Percentiles rank a stretch among this genome's conserved stretches.
Evolutionary conservation across 805 yeast genomes (phyloP).

Genomic region (Barnettozyma salicaria): DNA sequence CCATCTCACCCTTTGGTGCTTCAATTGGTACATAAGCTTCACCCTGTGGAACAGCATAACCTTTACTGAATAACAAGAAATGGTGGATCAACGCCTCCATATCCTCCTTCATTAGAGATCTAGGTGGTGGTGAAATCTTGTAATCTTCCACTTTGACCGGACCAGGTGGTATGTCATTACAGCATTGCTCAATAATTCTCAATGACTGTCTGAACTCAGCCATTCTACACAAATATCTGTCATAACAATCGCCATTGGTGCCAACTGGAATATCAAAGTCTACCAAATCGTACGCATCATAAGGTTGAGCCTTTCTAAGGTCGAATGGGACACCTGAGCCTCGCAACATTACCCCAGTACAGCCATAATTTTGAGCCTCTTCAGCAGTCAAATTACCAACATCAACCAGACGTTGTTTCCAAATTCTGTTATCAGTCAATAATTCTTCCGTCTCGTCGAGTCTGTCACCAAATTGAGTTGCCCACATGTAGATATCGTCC

Average conservation of each 20-base stretch:
- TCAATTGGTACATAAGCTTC: slow-evolving; percentile 89
- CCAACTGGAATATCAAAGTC: slow-evolving; percentile 89
- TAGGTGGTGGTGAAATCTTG: slow-evolving; percentile 79
- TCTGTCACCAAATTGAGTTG: slow-evolving; percentile 91
- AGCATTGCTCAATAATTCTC: slow-evolving; percentile 84
- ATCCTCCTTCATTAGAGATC: slow-evolving; percentile 79
- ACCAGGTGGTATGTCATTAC: slow-evolving; percentile 88
- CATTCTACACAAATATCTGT: slow-evolving; percentile 84
- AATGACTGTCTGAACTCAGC: slow-evolving; percentile 88
- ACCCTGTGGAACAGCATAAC: slow-evolving; percentile 83
- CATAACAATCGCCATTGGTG: slow-evolving; percentile 84
- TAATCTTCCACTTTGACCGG: slow-evolving; percentile 88
- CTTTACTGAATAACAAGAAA: slow-evolving; percentile 81
- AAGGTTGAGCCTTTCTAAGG: slow-evolving; percentile 79
- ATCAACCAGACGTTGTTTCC: slow-evolving; percentile 81
- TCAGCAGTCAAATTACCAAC: slow-evolving; percentile 81
- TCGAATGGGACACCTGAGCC: slow-evolving; percentile 89
- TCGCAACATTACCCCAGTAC: slow-evolving; percentile 85
- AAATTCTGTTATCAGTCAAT: slow-evolving; percentile 84
- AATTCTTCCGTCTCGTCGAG: slow-evolving; percentile 86
- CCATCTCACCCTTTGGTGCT: slow-evolving; percentile 96
- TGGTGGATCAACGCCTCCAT: slow-evolving; percentile 92
- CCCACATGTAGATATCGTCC: slow-evolving; percentile 94
- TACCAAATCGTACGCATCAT: slow-evolving; percentile 81
- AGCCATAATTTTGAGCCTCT: slow-evolving; percentile 75